phyloP scores from a whole-genome alignment of 257 asterid genomes.

The Solanum clarkiae region DNA sequence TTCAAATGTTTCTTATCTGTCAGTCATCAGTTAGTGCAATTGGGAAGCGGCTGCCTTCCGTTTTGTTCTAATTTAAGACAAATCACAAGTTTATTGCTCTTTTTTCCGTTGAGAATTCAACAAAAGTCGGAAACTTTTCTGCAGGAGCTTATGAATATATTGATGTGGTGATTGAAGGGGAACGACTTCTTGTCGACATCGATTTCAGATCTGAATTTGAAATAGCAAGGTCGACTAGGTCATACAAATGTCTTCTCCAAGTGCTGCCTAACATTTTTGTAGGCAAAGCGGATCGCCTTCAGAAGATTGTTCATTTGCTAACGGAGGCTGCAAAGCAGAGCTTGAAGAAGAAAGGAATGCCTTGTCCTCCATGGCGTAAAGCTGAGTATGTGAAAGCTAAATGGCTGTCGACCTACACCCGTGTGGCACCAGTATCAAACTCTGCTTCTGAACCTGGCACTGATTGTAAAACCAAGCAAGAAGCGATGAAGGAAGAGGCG shows the following conservation, averaged over 20 bases:
- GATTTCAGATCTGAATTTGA: slow-evolving; percentile 86
- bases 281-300: slow-evolving; percentile 66
- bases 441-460: neutral
- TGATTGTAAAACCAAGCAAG: neutral
- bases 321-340: slow-evolving; percentile 76
- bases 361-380: slow-evolving; percentile 85
- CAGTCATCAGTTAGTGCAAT: neutral
- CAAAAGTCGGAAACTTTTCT: neutral
- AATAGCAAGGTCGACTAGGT: slow-evolving; percentile 77
- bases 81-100: neutral
- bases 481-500: neutral
- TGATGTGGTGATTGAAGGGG: slow-evolving; percentile 48
- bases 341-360: slow-evolving; percentile 83
- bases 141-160: slow-evolving; percentile 74
- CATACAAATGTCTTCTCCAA: slow-evolving; percentile 51
- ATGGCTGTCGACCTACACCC: slow-evolving; percentile 68
- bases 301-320: slow-evolving; percentile 45
- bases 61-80: neutral
- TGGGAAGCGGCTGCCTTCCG: neutral
- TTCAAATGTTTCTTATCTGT: neutral
- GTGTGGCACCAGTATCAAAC: slow-evolving; percentile 1
- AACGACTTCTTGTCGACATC: slow-evolving; percentile 58
- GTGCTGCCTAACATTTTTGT: slow-evolving; percentile 56
- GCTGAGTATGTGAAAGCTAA: slow-evolving; percentile 68
- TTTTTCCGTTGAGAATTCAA: neutral